These are phyloP conservation scores for Capsicum pubescens DNA, from an alignment of 257 asterid species.

Conservation along the genomic window DNA sequence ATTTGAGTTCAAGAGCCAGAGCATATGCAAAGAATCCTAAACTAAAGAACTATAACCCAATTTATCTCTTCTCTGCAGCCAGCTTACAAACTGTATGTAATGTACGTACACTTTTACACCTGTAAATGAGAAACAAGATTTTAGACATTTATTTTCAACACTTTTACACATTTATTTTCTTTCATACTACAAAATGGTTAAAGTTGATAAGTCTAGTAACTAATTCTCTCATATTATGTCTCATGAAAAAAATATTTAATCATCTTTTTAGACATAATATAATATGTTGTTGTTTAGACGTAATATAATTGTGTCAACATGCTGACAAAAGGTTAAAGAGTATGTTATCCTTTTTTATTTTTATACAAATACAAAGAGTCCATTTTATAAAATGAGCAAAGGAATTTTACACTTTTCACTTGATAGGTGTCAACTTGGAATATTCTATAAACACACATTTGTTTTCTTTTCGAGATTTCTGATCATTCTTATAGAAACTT, in stretches of 20 bases:
- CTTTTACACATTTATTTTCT: background rate
- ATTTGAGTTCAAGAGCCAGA: background rate
- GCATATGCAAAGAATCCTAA: slow-evolving; percentile 11
- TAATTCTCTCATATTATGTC: background rate
- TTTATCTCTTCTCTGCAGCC: background rate
- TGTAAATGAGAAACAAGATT: background rate
- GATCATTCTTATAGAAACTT: slow-evolving; percentile 2
- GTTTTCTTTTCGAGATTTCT: slow-evolving; percentile 14
- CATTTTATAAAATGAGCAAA: background rate
- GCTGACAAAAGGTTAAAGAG: background rate
- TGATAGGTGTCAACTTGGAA: slow-evolving; percentile 7
- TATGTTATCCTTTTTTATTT: no score
- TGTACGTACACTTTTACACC: slow-evolving; percentile 9
- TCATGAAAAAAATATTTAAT: background rate
- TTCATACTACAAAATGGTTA: background rate
- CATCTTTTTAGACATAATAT: background rate
- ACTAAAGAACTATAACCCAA: background rate
- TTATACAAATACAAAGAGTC: background rate
- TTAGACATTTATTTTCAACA: background rate
- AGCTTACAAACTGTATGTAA: background rate
- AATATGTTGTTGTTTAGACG: background rate
- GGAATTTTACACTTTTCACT: background rate
- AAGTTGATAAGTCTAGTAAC: background rate
- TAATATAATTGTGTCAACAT: background rate
- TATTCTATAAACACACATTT: background rate